A percentile compares a stretch with the other conserved stretches of the same genome.
phyloP scores from a whole-genome alignment of 371 early-diverging fungal species.

The Syncephalastrum racemosum region DNA sequence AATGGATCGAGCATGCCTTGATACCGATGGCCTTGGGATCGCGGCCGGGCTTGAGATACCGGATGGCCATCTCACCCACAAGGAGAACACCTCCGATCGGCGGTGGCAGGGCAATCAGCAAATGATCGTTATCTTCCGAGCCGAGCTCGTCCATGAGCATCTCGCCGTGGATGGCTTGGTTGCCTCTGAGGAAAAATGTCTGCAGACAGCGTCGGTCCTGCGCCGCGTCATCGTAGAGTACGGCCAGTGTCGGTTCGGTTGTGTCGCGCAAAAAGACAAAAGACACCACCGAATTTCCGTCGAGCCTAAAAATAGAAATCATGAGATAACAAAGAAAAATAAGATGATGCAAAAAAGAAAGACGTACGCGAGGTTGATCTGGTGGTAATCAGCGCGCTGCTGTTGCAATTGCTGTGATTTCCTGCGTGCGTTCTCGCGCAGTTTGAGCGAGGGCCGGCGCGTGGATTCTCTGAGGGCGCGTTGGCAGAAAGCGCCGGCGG shows the following conservation, averaged over 20 bases:
- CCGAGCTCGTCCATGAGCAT: slow-evolving; percentile 50
- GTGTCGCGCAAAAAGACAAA: slow-evolving; percentile 66
- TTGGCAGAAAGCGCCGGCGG: slow-evolving; percentile 14
- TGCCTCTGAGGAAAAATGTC: slow-evolving; percentile 1
- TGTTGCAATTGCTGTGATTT: slow-evolving; percentile 8
- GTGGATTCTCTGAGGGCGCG: slow-evolving; percentile 1
- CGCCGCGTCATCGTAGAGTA: slow-evolving; percentile 76
- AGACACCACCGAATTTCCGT: slow-evolving; percentile 69
- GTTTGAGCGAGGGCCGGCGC: slow-evolving; percentile 17
- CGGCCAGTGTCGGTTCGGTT: slow-evolving; percentile 59
- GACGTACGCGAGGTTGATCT: slow-evolving; percentile 16
- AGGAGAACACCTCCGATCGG: slow-evolving; percentile 71
- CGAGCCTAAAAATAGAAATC: slow-evolving; percentile 45
- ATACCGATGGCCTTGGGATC: slow-evolving; percentile 57
- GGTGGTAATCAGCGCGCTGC: slow-evolving; percentile 10
- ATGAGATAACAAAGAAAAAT: no score
- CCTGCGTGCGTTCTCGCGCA: slow-evolving; percentile 29
- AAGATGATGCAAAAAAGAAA: neutral
- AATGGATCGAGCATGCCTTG: slow-evolving; percentile 46
- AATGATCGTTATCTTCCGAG: slow-evolving; percentile 40
- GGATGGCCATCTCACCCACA: slow-evolving; percentile 66
- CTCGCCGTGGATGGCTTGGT: slow-evolving; percentile 12
- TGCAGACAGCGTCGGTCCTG: slow-evolving; percentile 42
- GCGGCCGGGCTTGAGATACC: slow-evolving; percentile 53
- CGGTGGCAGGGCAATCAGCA: slow-evolving; percentile 61